Percentiles rank a stretch among this genome's conserved stretches.
These are phyloP conservation scores for Sordariomycetes sp. DNA, from an alignment of 2,329 filamentous ascomycete genomes.

Conservation along the genomic window DNA sequence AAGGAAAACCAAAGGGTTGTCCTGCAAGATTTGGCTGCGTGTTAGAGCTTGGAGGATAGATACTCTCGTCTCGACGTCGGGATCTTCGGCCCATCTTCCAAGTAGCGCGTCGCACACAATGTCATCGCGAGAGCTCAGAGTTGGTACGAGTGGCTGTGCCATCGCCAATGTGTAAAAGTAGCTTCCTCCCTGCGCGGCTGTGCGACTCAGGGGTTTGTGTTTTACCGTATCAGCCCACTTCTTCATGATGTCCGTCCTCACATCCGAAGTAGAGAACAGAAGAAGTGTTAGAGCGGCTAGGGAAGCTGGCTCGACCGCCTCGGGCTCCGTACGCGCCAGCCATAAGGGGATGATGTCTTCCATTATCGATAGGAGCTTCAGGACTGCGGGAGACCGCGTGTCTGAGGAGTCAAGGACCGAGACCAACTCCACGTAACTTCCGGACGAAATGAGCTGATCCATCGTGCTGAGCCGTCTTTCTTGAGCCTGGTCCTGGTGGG, in stretches of 20 bases:
- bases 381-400: constrained; percentile 4
- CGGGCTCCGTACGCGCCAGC: constrained; percentile 40
- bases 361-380: constrained; percentile 15
- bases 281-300: constrained; percentile 41
- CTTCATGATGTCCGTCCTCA: constrained; percentile 28
- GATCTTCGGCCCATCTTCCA: constrained; percentile 42
- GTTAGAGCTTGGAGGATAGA: constrained; percentile 47
- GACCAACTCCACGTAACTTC: constrained; percentile 12
- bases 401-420: constrained; percentile 8
- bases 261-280: constrained; percentile 26
- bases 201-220: constrained; percentile 20
- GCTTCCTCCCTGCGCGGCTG: constrained; percentile 31
- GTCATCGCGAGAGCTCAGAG: constrained; percentile 12
- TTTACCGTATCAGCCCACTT: constrained; percentile 37
- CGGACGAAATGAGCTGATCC: constrained; percentile 12
- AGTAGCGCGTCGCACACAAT: constrained; percentile 35
- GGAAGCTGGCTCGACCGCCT: constrained; percentile 39
- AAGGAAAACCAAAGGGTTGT: constrained; percentile 31
- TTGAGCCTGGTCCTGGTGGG: too few species aligned
- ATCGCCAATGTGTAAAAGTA: constrained; percentile 45
- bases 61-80: constrained; percentile 40
- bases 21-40: constrained; percentile 32
- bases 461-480: constrained; percentile 4
- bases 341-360: constrained; percentile 29
- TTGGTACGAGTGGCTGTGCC: constrained; percentile 31